These are phyloP conservation scores for Cyanodermella asteris DNA, from an alignment of 2,329 filamentous ascomycete genomes.

Conservation along the genomic window DNA sequence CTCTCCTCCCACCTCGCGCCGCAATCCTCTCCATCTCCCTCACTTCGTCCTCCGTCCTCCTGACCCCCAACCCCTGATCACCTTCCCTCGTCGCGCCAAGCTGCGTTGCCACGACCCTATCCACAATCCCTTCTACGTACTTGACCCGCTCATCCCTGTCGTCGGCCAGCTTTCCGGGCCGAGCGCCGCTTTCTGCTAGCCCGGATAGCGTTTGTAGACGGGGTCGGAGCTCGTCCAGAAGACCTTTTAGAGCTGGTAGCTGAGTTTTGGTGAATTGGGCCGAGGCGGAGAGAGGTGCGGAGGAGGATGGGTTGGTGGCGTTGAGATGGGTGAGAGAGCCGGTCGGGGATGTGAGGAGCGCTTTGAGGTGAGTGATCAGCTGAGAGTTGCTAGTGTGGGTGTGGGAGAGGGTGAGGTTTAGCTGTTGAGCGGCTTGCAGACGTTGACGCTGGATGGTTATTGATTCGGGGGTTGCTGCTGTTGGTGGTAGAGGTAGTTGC, in stretches of 20 bases:
- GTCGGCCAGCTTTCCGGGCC: no score
- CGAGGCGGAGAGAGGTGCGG: slow-evolving; percentile 26
- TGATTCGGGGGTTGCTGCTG: slow-evolving; percentile 38
- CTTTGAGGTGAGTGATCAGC: slow-evolving; percentile 42
- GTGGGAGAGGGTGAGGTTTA: slow-evolving; percentile 46
- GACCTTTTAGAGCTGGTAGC: slow-evolving; percentile 51
- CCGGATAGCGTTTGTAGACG: slow-evolving; percentile 29
- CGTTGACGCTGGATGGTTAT: slow-evolving; percentile 52
- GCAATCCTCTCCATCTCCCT: no score
- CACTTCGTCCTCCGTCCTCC: no score
- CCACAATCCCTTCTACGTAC: no score
- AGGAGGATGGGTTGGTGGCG: slow-evolving; percentile 21
- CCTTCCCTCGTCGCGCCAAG: no score
- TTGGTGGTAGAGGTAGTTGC: slow-evolving; percentile 9
- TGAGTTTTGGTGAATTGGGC: slow-evolving; percentile 59
- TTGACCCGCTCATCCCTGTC: no score
- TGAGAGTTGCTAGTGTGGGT: slow-evolving; percentile 53
- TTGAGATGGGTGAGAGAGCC: slow-evolving; percentile 25
- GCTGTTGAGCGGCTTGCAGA: slow-evolving; percentile 54
- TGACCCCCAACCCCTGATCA: no score
- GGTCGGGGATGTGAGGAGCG: slow-evolving; percentile 27
- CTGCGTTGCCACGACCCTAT: no score
- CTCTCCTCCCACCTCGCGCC: no score
- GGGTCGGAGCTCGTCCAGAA: slow-evolving; percentile 46
- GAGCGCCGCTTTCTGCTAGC: no score